Conservation (phyloP, 1,139 yeast genomes). For the Taphrina flavorubra region DNA sequence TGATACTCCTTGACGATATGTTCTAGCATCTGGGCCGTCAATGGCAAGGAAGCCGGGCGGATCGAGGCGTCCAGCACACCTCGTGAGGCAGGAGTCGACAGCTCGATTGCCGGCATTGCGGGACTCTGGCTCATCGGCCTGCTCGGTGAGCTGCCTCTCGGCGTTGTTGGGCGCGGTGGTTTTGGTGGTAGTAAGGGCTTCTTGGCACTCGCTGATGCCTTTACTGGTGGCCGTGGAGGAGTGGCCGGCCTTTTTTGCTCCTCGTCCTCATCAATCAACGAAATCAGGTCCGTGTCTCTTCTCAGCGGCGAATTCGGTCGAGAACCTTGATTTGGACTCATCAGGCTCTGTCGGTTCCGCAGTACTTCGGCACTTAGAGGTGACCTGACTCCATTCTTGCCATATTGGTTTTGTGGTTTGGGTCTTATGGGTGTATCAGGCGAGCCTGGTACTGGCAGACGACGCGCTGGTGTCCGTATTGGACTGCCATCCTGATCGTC, state of each 20-base stretch:
- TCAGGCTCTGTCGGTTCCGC: constrained; percentile 3
- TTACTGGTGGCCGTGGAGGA: constrained; percentile 25
- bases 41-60: constrained; percentile 21
- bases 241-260: constrained; percentile 21
- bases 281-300: neutral
- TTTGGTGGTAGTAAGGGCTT: constrained; percentile 14
- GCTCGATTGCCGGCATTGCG: constrained; percentile 10
- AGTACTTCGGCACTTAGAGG: constrained; percentile 23
- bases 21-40: constrained; percentile 22
- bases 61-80: neutral
- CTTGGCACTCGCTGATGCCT: constrained; percentile 1
- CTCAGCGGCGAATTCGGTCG: constrained; percentile 8
- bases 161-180: constrained; percentile 18
- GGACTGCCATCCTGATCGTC: constrained; percentile 5
- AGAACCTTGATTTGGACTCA: neutral
- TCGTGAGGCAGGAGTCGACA: constrained; percentile 1
- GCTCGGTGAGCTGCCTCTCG: neutral
- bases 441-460: constrained; percentile 8
- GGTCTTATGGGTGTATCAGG: constrained; percentile 25
- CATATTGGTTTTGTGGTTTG: neutral
- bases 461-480: constrained; percentile 12
- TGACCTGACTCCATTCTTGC: constrained; percentile 8
- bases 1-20: constrained; percentile 21
- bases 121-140: neutral
- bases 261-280: constrained; percentile 10